Evolutionary conservation across 176 grass and related monocot species (phyloP), one percentile per base, ranked within the genome.

Genomic region (Hyparrhenia diplandra): DNA sequence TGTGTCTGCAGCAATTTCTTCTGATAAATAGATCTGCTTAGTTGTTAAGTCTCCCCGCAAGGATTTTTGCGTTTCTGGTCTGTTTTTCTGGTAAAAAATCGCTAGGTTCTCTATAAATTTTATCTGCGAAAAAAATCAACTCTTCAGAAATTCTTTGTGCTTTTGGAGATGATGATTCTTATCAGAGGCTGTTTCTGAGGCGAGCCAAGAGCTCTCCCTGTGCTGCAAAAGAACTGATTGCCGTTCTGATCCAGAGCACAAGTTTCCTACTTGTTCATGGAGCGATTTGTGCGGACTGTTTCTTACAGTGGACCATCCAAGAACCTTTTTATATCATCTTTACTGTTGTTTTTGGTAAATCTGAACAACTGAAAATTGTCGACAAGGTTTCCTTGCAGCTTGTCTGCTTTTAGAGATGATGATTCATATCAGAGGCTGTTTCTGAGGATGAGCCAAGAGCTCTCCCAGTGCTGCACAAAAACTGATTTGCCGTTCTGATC

Each of bases 111-210:
- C 17, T 52, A 21, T 21, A 10, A 23, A 23, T 57, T 57, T n/a
- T 57, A 10, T 10, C 21, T 10, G 21, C 24, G 21, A 1, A 57
- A 10, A 57, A 55, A n/a, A 3, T 55, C 2, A n/a, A 10, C 2
- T 1, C 21, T 0, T 28, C 6, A 25, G 10, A 25, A 0, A 77
- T 5, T 7, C 4, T 7, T 13, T 75, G 32, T 86, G 59, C 45
- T 34, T 80, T 80, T 75, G 47, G 69, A 86, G 46, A 47, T 85
- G 87, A 81, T 49, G 77, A 76, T 68, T 61, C 8, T 14, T 63
- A 71, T 82, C 72, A 82, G 82, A 89, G 82, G 71, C 77, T 77
- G 77, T 89, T 82, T 81, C 82, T 76, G 82, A 89, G 82, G 77
- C 20, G 77, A 66, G 82, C 77, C 71, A 54, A 36, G 54, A 37